Evolutionary conservation across 257 asterid species (phyloP).

Genomic region (Hygrophila difformis): DNA sequence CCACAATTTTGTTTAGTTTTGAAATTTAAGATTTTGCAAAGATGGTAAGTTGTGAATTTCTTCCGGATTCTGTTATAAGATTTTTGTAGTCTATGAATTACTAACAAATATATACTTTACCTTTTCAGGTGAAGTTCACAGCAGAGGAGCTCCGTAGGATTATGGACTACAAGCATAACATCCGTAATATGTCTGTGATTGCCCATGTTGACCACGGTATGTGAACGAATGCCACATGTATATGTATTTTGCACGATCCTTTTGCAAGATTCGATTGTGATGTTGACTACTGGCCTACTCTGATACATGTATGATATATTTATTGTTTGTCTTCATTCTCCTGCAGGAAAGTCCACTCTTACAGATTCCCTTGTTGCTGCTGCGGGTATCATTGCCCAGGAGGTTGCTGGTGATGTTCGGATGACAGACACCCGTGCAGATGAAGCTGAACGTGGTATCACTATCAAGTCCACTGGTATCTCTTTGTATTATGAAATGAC

Average conservation of each 20-base stretch:
- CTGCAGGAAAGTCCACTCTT: constrained; percentile 31
- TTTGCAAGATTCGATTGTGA: background rate
- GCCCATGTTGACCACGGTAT: constrained; percentile 33
- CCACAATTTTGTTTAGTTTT: background rate
- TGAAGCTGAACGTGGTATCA: constrained; percentile 38
- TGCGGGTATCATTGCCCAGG: constrained; percentile 37
- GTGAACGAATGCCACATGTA: background rate
- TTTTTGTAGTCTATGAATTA: background rate
- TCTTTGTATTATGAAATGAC: constrained; percentile 31
- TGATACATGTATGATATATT: background rate
- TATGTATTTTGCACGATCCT: background rate
- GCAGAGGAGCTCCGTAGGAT: constrained; percentile 26
- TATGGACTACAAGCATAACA: constrained; percentile 19
- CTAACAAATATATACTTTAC: background rate
- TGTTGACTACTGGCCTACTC: background rate
- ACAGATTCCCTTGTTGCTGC: constrained; percentile 38
- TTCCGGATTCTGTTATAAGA: background rate
- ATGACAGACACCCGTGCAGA: constrained; percentile 39
- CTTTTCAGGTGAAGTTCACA: constrained; percentile 27
- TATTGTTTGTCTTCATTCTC: background rate
- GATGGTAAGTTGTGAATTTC: constrained; percentile 14
- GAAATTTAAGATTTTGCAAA: constrained; percentile 10
- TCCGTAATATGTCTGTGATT: constrained; percentile 18
- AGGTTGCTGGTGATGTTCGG: constrained; percentile 31
- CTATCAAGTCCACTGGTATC: constrained; percentile 35